A percentile compares a stretch with the other conserved stretches of the same genome.
Evolutionary conservation across 257 asterid genomes (phyloP).

Genomic region (Catharanthus roseus): DNA sequence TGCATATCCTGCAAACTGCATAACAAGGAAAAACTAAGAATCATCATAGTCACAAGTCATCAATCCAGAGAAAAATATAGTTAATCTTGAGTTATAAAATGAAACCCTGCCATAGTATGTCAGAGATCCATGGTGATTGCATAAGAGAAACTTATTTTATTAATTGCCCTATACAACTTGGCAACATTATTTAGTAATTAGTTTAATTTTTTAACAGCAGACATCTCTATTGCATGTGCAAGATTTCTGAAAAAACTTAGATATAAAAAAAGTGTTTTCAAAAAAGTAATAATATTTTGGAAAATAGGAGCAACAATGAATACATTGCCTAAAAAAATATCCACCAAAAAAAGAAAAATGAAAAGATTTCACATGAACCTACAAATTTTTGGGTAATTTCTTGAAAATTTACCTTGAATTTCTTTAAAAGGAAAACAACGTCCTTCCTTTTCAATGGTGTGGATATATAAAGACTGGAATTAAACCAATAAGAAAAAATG

Average conservation of each 20-base stretch:
- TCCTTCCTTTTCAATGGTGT: too few relatives aligned
- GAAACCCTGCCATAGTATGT: too few relatives aligned
- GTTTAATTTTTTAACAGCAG: neutral
- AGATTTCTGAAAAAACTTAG: neutral
- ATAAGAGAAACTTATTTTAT: neutral
- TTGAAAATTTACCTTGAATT: too few relatives aligned
- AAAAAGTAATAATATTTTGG: neutral
- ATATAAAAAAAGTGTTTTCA: too few relatives aligned
- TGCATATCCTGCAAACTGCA: too few relatives aligned
- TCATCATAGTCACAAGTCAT: too few relatives aligned
- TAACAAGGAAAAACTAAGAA: too few relatives aligned
- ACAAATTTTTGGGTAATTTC: too few relatives aligned
- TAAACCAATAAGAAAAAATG: too few relatives aligned
- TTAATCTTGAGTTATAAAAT: neutral
- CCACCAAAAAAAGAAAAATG: too few relatives aligned
- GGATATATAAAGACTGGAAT: too few relatives aligned
- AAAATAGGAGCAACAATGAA: neutral
- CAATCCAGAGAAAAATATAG: conserved; percentile 16
- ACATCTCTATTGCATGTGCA: neutral
- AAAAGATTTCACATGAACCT: neutral
- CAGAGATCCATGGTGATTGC: neutral
- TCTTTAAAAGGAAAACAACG: too few relatives aligned
- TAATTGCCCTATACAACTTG: neutral
- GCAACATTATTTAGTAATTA: neutral
- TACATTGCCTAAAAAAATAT: neutral